Base-by-base conservation (phyloP, 2,329 filamentous ascomycete genomes). In the Penicillium sp. region DNA sequence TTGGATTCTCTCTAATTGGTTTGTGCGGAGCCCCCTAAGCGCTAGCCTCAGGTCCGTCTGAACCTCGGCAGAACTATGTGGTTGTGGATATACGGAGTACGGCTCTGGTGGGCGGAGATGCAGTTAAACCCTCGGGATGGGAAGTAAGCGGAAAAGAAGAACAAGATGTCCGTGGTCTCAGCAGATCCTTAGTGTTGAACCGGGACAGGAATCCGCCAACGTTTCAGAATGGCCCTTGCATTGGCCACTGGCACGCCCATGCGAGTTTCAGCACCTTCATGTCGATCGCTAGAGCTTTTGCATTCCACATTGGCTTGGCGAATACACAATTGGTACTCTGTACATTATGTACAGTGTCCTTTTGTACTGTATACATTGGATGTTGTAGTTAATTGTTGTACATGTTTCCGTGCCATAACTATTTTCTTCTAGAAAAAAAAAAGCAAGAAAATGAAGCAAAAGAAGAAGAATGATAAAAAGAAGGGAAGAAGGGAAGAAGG, bases 141-240 rank as follows among this genome's bases (percentile, higher is more conserved):
- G 9, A 23, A 50, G n/a, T 16, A 47, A 31, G 11, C 19, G 15
- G 6, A 25, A 16, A 25, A 21, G 16, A 27, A 39, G n/a, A 52
- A n/a, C 31, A 52, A 27, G 49, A 36, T 19, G 11, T 4, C 38
- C 8, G 39, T 34, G 49, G 52, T 60, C 16, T 53, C 34, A 52
- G 13, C 46, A 47, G 16, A 54, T n/a, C 44, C 38, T 39, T 36
- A 54, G 38, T 51, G 44, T 31, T 21, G 36, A 49, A 16, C 23
- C 48, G 38, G 57, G 53, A 48, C 31, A 59, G 60, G 47, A 65
- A 60, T 62, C 59, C 58, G 46, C 62, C 51, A 54, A 55, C 55
- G 64, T 65, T 65, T 65, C 64, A 63, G 64, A 57, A 57, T 40
- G 39, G 56, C 55, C 60, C 58, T 63, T 62, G 59, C 60, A 51